These are phyloP conservation scores for Simplicillium aogashimaense DNA, from an alignment of 2,329 filamentous ascomycete species.

Conservation along the genomic window DNA sequence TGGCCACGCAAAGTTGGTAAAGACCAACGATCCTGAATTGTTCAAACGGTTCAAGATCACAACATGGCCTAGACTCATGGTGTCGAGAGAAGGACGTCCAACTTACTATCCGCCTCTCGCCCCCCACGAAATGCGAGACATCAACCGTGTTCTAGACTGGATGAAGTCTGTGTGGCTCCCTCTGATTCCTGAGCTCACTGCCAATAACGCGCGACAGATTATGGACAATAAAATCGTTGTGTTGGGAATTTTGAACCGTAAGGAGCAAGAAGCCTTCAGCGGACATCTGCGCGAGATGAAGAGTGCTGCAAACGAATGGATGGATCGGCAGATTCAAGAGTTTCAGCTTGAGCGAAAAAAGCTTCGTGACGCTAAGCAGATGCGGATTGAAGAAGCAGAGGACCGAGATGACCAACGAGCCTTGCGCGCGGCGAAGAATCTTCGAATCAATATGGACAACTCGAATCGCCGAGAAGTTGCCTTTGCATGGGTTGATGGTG, in stretches of 20 bases:
- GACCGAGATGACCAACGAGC: slow-evolving; percentile 86
- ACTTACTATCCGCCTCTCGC: slow-evolving; percentile 84
- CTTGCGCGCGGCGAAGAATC: slow-evolving; percentile 77
- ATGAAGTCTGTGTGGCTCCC: slow-evolving; percentile 96
- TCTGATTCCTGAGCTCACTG: slow-evolving; percentile 87
- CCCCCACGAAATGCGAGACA: slow-evolving; percentile 87
- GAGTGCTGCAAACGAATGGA: slow-evolving; percentile 92
- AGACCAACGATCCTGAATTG: slow-evolving; percentile 70
- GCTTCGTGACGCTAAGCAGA: slow-evolving; percentile 84
- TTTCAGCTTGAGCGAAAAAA: slow-evolving; percentile 93
- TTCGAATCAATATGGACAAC: slow-evolving; percentile 83
- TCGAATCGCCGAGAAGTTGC: slow-evolving; percentile 79
- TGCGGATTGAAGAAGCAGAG: slow-evolving; percentile 92
- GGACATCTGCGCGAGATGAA: slow-evolving; percentile 82
- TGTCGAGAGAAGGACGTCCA: slow-evolving; percentile 78
- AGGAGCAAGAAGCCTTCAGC: slow-evolving; percentile 69
- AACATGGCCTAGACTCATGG: slow-evolving; percentile 89
- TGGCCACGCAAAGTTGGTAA: slow-evolving; percentile 85
- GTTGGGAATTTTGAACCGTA: slow-evolving; percentile 74
- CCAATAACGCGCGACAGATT: slow-evolving; percentile 83
- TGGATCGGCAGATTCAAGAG: slow-evolving; percentile 86
- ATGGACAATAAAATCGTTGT: slow-evolving; percentile 96
- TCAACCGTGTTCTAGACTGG: slow-evolving; percentile 69
- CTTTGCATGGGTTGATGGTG: slow-evolving; percentile 95
- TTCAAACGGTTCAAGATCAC: slow-evolving; percentile 85